Base-by-base conservation (phyloP, 1,284 basidiomycete genomes). In the Papiliotrema nemorosa region DNA sequence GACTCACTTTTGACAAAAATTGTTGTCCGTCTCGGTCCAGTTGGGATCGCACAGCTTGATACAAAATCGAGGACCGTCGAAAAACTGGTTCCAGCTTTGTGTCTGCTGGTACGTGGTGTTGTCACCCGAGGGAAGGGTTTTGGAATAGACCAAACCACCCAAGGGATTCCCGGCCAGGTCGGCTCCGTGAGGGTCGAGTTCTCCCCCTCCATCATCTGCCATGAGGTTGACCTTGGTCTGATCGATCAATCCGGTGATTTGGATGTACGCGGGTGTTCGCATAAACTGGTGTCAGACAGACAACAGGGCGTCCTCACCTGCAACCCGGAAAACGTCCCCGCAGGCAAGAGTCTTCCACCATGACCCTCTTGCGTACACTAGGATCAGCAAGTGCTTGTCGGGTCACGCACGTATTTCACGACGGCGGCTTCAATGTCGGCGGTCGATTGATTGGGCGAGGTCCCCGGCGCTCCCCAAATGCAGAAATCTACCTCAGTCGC, bases 21-120 rank as follows among this genome's bases (percentile, higher is more conserved):
- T 64, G 2, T 77, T 75, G 12, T 78, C 79, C 53, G 81, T 77
- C n/a, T 18, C 18, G 77, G 63, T 26, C 76, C 74, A 20, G 75
- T 63, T 36, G 1, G 83, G 84, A 59, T 86, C 83, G 67, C 86
- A 87, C n/a, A 76, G 63, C 73, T 82, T 82, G 57, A 80, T 60
- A 70, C 80, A 82, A 71, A 81, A 78, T 0, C 54, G 25, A 58
- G 73, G 69, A n/a, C 76, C 77, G 38, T 84, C 85, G 72, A 86
- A 81, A 74, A 86, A 86, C 64, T 53, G 31, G 58, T 53, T 60
- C 58, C 58, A 60, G 47, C 47, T 50, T 45, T 60, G 55, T 3
- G 58, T 60, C 50, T 60, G 55, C 12, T 43, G 31, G 37, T 59
- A 57, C 5, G 58, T 57, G 29, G 44, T 47, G 40, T 58, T 58